phyloP scores from a whole-genome alignment of 345 rosid genomes.

The Trapa incisa region DNA sequence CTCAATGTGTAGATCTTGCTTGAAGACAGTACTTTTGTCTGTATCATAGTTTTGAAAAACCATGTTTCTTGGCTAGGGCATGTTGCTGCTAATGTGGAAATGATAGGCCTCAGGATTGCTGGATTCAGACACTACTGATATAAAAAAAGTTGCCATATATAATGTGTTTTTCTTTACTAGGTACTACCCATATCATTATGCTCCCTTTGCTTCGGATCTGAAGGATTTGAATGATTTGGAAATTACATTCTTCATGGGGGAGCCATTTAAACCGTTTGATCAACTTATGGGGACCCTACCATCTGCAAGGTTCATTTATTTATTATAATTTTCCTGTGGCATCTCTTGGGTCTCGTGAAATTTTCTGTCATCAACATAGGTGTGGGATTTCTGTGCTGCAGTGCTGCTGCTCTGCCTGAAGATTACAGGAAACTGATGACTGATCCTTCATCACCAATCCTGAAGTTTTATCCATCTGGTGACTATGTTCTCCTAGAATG shows the following conservation, averaged over 20 bases:
- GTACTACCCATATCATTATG: constrained; percentile 98
- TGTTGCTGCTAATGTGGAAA: background rate
- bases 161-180: constrained; percentile 29
- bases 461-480: constrained; percentile 77
- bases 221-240: constrained; percentile 64
- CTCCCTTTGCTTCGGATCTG: constrained; percentile 99
- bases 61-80: background rate
- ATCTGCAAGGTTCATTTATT: constrained; percentile 59
- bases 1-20: background rate
- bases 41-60: background rate
- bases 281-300: constrained; percentile 98
- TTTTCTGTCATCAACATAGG: constrained; percentile 6
- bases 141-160: background rate
- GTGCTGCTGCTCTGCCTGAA: constrained; percentile 81
- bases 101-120: too few species aligned
- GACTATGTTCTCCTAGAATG: constrained; percentile 5
- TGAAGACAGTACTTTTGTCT: background rate
- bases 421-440: constrained; percentile 70
- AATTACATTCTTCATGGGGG: constrained; percentile 74
- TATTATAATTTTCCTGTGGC: background rate
- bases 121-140: too few species aligned
- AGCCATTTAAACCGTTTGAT: constrained; percentile 96
- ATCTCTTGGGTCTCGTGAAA: background rate
- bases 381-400: constrained; percentile 23
- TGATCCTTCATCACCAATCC: constrained; percentile 68